phyloP scores from a whole-genome alignment of 208 protist species.

The Leishmania braziliensis region DNA sequence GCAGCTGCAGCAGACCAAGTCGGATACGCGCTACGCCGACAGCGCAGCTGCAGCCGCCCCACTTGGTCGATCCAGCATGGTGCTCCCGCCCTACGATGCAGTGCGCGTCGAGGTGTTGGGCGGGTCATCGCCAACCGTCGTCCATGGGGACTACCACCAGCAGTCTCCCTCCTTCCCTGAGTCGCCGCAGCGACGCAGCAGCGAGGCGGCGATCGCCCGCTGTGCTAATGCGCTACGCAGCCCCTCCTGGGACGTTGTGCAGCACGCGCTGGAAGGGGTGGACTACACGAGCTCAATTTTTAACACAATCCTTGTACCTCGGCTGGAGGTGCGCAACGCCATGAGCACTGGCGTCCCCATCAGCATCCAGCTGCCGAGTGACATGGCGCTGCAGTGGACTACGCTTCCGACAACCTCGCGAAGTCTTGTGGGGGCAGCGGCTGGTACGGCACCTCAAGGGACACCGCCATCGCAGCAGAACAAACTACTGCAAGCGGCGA shows the following conservation, averaged over 20 bases:
- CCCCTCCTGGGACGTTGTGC: constrained; percentile 55
- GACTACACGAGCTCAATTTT: constrained; percentile 73
- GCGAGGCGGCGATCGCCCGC: neutral
- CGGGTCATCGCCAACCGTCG: constrained; percentile 10
- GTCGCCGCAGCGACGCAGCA: neutral
- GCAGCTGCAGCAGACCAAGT: neutral
- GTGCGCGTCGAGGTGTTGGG: constrained; percentile 60
- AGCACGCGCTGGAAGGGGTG: constrained; percentile 57
- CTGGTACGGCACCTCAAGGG: neutral
- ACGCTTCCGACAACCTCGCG: constrained; percentile 21
- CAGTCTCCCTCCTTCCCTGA: neutral
- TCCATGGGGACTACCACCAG: neutral
- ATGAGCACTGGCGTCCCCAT: constrained; percentile 58
- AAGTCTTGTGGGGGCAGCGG: neutral
- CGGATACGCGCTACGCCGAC: neutral
- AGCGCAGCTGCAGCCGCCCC: neutral
- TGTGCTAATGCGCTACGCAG: constrained; percentile 21
- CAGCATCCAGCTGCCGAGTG: constrained; percentile 29
- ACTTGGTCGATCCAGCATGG: neutral
- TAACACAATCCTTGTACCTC: constrained; percentile 60
- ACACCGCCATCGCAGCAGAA: constrained; percentile 14
- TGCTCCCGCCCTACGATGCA: constrained; percentile 57
- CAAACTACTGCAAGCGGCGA: constrained; percentile 40
- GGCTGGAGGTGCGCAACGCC: constrained; percentile 48
- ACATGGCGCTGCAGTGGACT: constrained; percentile 42